Evolutionary conservation across 352 stramenopile species (phyloP).

Genomic region (Phytophthora ramorum): DNA sequence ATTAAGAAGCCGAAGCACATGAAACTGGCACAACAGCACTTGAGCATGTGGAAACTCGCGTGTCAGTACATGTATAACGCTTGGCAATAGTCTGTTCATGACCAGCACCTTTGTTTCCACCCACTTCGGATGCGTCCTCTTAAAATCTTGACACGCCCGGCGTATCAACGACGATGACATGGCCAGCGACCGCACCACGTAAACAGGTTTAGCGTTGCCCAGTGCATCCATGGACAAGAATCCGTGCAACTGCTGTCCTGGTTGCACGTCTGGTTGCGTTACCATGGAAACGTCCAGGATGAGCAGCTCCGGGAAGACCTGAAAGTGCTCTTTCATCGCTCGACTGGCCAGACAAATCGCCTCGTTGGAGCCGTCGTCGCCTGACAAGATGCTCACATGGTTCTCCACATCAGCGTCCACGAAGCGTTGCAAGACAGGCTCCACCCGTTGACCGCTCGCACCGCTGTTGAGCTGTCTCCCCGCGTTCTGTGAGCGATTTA

Average conservation of each 20-base stretch:
- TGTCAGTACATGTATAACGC: conserved; percentile 59
- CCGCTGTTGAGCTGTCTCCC: neutral
- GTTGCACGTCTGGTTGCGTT: neutral
- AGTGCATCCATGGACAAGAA: conserved; percentile 78
- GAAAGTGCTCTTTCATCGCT: conserved; percentile 76
- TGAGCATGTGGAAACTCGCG: conserved; percentile 66
- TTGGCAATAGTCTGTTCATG: conserved; percentile 66
- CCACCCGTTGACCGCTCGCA: conserved; percentile 36
- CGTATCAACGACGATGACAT: conserved; percentile 56
- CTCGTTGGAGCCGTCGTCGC: conserved; percentile 76
- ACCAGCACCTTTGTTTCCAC: conserved; percentile 66
- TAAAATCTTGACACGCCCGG: conserved; percentile 77
- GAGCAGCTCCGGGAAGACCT: conserved; percentile 66
- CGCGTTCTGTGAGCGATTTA: neutral
- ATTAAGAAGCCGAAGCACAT: conserved; percentile 73
- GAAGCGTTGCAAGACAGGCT: conserved; percentile 69
- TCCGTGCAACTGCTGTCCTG: conserved; percentile 55
- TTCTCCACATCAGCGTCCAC: conserved; percentile 78
- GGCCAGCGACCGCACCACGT: conserved; percentile 59
- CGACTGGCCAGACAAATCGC: conserved; percentile 77
- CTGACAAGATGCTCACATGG: conserved; percentile 76
- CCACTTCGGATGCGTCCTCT: conserved; percentile 75
- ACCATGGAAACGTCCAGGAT: conserved; percentile 50
- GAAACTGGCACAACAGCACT: conserved; percentile 71
- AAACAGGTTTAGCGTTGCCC: conserved; percentile 72